phyloP scores from a whole-genome alignment of 164 flowering plant species.

The Cinnamomum chago region DNA sequence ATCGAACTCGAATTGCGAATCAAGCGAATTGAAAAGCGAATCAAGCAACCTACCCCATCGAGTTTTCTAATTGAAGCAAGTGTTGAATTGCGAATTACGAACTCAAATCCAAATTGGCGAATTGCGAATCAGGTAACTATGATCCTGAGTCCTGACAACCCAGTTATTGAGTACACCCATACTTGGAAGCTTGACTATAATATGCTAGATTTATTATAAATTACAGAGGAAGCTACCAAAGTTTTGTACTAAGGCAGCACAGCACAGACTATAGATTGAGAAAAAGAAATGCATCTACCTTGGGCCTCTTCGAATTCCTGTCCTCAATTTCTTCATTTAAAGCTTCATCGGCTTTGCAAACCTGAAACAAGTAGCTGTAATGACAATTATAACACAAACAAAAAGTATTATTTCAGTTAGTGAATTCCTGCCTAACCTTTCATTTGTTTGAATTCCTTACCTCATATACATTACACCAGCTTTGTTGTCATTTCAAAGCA shows the following conservation, averaged over 20 bases:
- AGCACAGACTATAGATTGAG: background rate
- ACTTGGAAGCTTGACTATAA: background rate
- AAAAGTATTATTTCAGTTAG: background rate
- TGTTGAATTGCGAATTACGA: too few species aligned
- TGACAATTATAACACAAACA: background rate
- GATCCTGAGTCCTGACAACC: too few species aligned
- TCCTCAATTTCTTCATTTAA: slow-evolving; percentile 20
- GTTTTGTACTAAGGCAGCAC: background rate
- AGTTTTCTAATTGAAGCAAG: too few species aligned
- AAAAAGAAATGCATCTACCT: slow-evolving; percentile 23
- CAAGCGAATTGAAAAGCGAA: too few species aligned
- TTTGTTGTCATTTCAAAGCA: slow-evolving; percentile 4
- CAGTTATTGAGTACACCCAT: too few species aligned
- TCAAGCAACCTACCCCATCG: too few species aligned
- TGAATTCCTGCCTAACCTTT: background rate
- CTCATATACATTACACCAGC: background rate
- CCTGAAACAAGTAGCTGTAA: slow-evolving; percentile 14
- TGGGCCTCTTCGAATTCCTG: slow-evolving; percentile 33
- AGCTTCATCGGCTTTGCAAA: slow-evolving; percentile 20
- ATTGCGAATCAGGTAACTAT: too few species aligned
- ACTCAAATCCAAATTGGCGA: too few species aligned
- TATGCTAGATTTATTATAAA: background rate
- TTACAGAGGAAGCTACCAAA: background rate
- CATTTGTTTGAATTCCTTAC: slow-evolving; percentile 6
- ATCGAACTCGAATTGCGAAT: too few species aligned